A percentile compares a stretch with the other conserved stretches of the same genome.
Evolutionary conservation across 495 filamentous ascomycete genomes (phyloP).

Genomic region (Neurospora tetrasperma): DNA sequence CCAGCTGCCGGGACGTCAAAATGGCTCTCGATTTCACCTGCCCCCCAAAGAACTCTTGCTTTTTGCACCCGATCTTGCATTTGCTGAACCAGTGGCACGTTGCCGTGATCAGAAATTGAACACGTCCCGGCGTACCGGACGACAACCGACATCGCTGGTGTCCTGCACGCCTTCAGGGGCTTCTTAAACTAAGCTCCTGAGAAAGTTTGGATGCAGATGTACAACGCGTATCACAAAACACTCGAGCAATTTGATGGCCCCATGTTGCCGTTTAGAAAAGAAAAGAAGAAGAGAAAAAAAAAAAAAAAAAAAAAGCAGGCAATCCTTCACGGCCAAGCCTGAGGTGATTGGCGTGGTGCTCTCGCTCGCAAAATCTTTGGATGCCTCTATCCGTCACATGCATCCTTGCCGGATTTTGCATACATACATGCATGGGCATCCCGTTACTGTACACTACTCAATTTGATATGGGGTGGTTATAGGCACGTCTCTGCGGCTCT

Average conservation of each 20-base stretch:
- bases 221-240: not conserved
- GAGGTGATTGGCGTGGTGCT: not conserved
- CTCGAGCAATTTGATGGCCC: not conserved
- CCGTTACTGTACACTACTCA: not conserved
- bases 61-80: conserved; percentile 5
- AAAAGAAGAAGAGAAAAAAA: no score
- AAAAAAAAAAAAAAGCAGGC: not conserved
- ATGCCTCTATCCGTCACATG: not conserved
- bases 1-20: not conserved
- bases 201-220: not conserved
- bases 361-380: not conserved
- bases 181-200: conserved; percentile 1
- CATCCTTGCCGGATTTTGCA: not conserved
- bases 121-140: not conserved
- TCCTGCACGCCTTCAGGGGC: conserved; percentile 6
- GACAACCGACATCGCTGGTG: conserved; percentile 15
- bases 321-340: not conserved
- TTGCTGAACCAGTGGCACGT: conserved; percentile 5
- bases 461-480: not conserved
- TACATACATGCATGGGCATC: not conserved
- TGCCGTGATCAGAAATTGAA: conserved; percentile 1
- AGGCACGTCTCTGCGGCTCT: not conserved
- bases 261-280: no score
- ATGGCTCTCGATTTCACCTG: conserved; percentile 7
- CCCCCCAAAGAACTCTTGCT: not conserved